These are phyloP conservation scores for Penicillium freii DNA, from an alignment of 2,329 filamentous ascomycete genomes.

Conservation along the genomic window DNA sequence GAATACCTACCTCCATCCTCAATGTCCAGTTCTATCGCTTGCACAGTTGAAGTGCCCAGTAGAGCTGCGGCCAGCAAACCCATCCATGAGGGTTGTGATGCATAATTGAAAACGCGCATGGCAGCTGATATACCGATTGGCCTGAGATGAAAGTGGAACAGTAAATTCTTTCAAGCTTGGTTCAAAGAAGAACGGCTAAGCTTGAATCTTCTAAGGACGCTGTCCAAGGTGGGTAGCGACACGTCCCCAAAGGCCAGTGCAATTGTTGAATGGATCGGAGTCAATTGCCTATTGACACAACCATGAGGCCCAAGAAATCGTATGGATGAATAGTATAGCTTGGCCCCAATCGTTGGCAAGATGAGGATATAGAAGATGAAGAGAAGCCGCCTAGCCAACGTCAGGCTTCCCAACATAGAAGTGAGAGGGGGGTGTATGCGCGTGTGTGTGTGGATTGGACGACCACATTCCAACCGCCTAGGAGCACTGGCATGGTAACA, in stretches of 20 bases:
- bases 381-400: not conserved
- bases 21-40: slow-evolving; percentile 19
- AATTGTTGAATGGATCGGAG: not conserved
- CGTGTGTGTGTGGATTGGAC: slow-evolving; percentile 7
- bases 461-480: slow-evolving; percentile 22
- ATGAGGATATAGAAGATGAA: not conserved
- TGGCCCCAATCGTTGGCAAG: not conserved
- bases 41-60: slow-evolving; percentile 15
- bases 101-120: slow-evolving; percentile 15
- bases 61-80: slow-evolving; percentile 16
- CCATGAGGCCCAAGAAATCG: not conserved
- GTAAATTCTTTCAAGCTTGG: not conserved
- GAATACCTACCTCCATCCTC: slow-evolving; percentile 12
- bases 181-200: not conserved
- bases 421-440: slow-evolving; percentile 6
- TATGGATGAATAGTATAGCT: not conserved
- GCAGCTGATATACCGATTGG: not conserved
- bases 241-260: too few relatives aligned
- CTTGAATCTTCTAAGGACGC: not conserved
- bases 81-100: slow-evolving; percentile 18
- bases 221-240: not conserved
- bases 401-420: not conserved
- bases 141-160: not conserved
- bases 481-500: slow-evolving; percentile 29
- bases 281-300: not conserved